phyloP scores from a whole-genome alignment of 2,329 filamentous ascomycete species.

The Talaromyces amestolkiae region DNA sequence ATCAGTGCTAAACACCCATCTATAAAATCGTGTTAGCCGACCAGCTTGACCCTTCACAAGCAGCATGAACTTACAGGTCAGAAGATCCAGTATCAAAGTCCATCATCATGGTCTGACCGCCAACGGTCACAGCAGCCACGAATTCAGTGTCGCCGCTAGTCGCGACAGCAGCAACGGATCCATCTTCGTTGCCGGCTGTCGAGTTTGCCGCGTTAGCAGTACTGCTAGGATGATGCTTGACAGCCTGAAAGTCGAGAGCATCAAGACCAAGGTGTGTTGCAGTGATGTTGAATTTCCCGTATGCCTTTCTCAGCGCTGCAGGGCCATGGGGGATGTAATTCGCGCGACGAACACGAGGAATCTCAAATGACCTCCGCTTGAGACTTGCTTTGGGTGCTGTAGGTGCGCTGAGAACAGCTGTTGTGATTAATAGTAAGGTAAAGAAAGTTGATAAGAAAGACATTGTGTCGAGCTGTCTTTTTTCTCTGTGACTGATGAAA shows the following conservation, averaged over 20 bases:
- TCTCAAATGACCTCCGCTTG: conserved; percentile 55
- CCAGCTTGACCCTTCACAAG: background rate
- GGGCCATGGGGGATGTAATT: conserved; percentile 59
- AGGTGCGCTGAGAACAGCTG: conserved; percentile 35
- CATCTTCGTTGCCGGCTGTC: conserved; percentile 3
- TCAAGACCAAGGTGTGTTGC: conserved; percentile 42
- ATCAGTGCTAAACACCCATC: conserved; percentile 67
- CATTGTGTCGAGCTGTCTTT: conserved; percentile 25
- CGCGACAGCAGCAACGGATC: conserved; percentile 50
- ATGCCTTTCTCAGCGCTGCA: conserved; percentile 62
- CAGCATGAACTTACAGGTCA: conserved; percentile 54
- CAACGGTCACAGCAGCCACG: conserved; percentile 66
- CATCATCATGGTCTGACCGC: conserved; percentile 65
- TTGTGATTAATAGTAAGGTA: conserved; percentile 32
- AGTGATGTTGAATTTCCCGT: conserved; percentile 64
- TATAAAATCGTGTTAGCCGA: conserved; percentile 26
- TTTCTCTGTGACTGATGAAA: background rate
- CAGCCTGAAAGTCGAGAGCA: conserved; percentile 35
- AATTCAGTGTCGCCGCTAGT: conserved; percentile 68
- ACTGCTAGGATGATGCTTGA: conserved; percentile 22
- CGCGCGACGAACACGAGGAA: conserved; percentile 58
- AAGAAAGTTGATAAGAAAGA: conserved; percentile 28
- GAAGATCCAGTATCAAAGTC: conserved; percentile 76
- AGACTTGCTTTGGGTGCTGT: conserved; percentile 23
- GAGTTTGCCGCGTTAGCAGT: conserved; percentile 18